Evolutionary conservation across 257 asterid genomes (phyloP).

Genomic region (Solanum okadae): DNA sequence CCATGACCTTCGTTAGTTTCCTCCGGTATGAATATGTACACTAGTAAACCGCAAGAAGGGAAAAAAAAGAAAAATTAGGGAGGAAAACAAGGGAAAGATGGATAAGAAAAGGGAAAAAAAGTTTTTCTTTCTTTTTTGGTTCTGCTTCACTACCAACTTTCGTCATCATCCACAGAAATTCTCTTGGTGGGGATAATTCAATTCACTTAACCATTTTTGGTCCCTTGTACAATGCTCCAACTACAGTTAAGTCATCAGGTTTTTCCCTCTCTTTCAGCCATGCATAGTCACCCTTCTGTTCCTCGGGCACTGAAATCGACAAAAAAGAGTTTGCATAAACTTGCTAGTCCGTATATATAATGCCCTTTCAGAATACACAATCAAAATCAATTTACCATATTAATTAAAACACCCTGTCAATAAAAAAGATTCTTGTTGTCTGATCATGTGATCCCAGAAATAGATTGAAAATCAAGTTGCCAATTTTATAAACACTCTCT

Average conservation of each 20-base stretch:
- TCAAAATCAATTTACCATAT: neutral
- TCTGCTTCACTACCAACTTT: neutral
- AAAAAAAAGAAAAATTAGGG: neutral
- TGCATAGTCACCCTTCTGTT: constrained; percentile 36
- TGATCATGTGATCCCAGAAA: neutral
- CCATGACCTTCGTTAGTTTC: neutral
- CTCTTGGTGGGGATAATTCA: neutral
- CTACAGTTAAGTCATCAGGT: constrained; percentile 51
- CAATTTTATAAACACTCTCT: neutral
- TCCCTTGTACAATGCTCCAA: constrained; percentile 52
- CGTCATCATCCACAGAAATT: neutral
- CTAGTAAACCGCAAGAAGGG: neutral
- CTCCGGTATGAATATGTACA: constrained; percentile 6
- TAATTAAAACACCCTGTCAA: neutral
- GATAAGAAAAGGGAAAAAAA: neutral
- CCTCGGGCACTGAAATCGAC: constrained; percentile 6
- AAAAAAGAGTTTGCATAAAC: neutral
- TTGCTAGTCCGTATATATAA: neutral
- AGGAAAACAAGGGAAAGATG: neutral
- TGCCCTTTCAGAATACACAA: neutral
- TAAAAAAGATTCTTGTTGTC: neutral
- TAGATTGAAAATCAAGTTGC: neutral
- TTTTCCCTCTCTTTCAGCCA: constrained; percentile 81
- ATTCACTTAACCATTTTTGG: constrained; percentile 45
- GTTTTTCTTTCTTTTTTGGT: neutral